Base-by-base conservation (phyloP, 306 rosid species). In the Nissolia schottii region DNA sequence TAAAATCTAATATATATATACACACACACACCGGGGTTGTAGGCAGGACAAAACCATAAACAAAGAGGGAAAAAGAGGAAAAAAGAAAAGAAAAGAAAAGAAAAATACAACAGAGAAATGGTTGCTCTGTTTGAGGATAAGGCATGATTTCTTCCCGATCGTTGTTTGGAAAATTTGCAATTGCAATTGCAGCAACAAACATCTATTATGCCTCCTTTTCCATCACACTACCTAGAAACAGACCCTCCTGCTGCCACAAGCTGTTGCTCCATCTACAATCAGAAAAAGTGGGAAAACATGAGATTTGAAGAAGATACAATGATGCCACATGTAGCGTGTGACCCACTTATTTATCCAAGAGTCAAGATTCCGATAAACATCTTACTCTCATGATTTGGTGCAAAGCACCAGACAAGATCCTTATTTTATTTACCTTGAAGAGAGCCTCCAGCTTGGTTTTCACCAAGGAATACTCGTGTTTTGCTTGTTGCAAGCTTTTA, bases 371-470 rank as follows among this genome's bases (percentile, higher is more conserved):
- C n/a, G n/a, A n/a, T n/a, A n/a, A n/a, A n/a, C n/a, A n/a, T n/a
- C n/a, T n/a, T n/a, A n/a, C n/a, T n/a, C n/a, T n/a, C n/a, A n/a
- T n/a, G n/a, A n/a, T n/a, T n/a, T n/a, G n/a, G n/a, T n/a, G n/a
- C n/a, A 56, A 56, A 56, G 66, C 48, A 41, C 23, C 19, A n/a
- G 27, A 64, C n/a, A 49, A 46, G 6, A 41, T 50, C 58, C 4
- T 64, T 60, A 22, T 25, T 20, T 27, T n/a, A n/a, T 63, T 65
- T 67, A 88, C 98, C 92, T 83, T 80, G 78, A 92, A 88, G 76
- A 90, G 84, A 71, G 85, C 79, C 79, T 92, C 87, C 25, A 90
- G 87, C 82, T 82, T 92, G 85, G 7, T 84, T 83, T 87, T 88
- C 79, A 87, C 86, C 15, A 67, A 71, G 20, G 78, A 46, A 67